phyloP scores from a whole-genome alignment of 2,329 filamentous ascomycete genomes.

The Aspergillus clavatus region DNA sequence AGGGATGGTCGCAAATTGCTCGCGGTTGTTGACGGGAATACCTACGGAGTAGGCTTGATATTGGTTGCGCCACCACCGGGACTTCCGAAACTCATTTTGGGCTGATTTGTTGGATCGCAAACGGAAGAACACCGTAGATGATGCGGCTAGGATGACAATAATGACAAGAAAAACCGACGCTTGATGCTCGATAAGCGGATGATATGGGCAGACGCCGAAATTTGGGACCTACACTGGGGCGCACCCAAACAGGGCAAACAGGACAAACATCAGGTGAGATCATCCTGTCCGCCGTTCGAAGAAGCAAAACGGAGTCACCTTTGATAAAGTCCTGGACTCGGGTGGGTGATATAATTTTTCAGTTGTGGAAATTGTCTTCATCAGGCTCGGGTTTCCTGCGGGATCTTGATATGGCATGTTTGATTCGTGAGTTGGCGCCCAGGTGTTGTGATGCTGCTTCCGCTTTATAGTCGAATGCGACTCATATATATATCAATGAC shows the following conservation, averaged over 20 bases:
- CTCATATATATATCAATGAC: slow-evolving; percentile 8
- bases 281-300: background rate
- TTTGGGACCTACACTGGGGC: slow-evolving; percentile 1
- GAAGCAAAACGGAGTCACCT: background rate
- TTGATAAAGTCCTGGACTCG: background rate
- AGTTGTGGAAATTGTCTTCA: background rate
- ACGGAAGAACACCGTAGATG: background rate
- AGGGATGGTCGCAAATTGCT: too few relatives aligned
- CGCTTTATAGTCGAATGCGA: background rate
- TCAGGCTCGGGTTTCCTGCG: background rate
- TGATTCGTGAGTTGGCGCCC: background rate
- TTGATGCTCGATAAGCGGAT: background rate
- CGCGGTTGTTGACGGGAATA: slow-evolving; percentile 20
- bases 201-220: slow-evolving; percentile 2
- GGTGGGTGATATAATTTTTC: background rate
- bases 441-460: background rate
- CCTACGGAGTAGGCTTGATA: slow-evolving; percentile 67
- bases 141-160: background rate
- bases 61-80: slow-evolving; percentile 62
- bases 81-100: slow-evolving; percentile 57
- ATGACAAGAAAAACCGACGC: background rate
- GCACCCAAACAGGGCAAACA: slow-evolving; percentile 30
- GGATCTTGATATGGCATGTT: background rate
- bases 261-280: slow-evolving; percentile 14
- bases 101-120: background rate